Percentiles rank a stretch among this genome's conserved stretches.
phyloP scores from a whole-genome alignment of 2,329 filamentous ascomycete species.

The Pyrenophora seminiperda region DNA sequence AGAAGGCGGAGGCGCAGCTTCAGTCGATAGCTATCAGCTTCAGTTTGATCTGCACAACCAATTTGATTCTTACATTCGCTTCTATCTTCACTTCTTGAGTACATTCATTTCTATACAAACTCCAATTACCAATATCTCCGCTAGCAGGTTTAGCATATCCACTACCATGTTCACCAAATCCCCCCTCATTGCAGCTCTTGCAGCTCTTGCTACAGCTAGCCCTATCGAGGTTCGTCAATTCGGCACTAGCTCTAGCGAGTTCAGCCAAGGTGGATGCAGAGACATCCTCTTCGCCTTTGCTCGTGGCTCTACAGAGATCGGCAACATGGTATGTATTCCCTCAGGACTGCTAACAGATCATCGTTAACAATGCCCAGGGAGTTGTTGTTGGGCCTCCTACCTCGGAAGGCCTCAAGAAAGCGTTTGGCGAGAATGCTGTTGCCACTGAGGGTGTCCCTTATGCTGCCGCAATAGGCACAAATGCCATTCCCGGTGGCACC shows the following conservation, averaged over 20 bases:
- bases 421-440: constrained; percentile 33
- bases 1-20: constrained; percentile 5
- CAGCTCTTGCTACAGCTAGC: constrained; percentile 25
- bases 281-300: constrained; percentile 56
- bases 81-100: constrained; percentile 2
- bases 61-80: constrained; percentile 5
- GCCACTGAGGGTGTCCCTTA: constrained; percentile 44
- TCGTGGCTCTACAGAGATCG: constrained; percentile 55
- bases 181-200: constrained; percentile 29
- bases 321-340: constrained; percentile 52
- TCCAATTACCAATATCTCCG: background rate
- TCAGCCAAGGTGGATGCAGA: constrained; percentile 49
- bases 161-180: constrained; percentile 35
- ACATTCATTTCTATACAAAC: background rate
- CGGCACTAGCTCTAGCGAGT: constrained; percentile 44
- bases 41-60: background rate
- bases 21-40: constrained; percentile 4
- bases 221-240: constrained; percentile 36
- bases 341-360: constrained; percentile 10
- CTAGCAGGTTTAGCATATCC: background rate
- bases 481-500: constrained; percentile 40
- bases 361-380: constrained; percentile 41
- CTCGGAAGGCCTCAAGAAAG: constrained; percentile 36
- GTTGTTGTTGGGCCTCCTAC: constrained; percentile 40
- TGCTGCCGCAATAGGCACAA: constrained; percentile 34